Evolutionary conservation across 1,284 basidiomycete species (phyloP), one percentile per base, ranked within the genome.

Genomic region (Singerocomus inundabilis): DNA sequence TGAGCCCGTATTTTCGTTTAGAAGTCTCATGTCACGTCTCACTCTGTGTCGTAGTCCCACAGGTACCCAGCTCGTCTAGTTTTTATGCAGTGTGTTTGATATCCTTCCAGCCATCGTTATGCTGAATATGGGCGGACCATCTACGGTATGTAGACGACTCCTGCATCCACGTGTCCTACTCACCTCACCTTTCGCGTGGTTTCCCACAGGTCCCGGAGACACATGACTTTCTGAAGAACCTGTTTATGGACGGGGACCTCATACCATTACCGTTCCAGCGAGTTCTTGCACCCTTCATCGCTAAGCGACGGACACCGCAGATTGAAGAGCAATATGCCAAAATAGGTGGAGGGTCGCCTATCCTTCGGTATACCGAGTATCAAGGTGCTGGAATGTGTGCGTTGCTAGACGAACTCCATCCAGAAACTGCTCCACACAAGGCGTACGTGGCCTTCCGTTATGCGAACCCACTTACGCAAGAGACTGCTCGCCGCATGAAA

Each of bases 301-400:
- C 97, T 37, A 81, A 79, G 57, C 80, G 95, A 29, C 84, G 97
- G n/a, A 93, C 95, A 0, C 95, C 97, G 11, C 80, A 90, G 64
- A 98, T 99, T 59, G 93, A 96, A 68, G 74, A 92, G 65, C 97
- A 99, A 71, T 99, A 99, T 72, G 74, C 78, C 13, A 91, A 84
- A 50, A 99, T 99, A 64, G 97, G 97, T 26, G 97, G 96, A 26
- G 97, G 97, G 16, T 98, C 93, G 3, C 97, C 97, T n/a, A 99
- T 99, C 69, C 79, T 96, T 45, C 81, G 80, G 45, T 98, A 97
- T 79, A 97, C 96, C 1, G 76, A 84, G 55, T 69, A 84, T 24
- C 97, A 99, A 72, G 97, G 95, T 40, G 83, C 87, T 48, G 88
- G 82, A 49, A 96, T 99, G 95, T 91, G 83, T 25, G 76, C 82